Conservation (phyloP, 1,284 basidiomycete species). For the Ustilago loliicola region DNA sequence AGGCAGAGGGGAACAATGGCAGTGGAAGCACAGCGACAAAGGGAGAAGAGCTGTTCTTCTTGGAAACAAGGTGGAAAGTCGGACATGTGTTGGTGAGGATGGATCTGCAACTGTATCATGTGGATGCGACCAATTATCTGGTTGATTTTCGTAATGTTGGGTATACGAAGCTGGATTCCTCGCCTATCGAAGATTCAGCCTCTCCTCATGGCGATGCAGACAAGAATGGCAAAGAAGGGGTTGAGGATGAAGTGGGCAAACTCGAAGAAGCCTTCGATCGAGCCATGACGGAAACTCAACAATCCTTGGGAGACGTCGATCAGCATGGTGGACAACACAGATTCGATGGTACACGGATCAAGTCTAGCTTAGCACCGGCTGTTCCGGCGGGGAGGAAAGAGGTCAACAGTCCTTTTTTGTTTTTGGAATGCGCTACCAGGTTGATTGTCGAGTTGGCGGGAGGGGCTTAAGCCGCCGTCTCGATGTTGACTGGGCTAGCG, state of each 20-base stretch:
- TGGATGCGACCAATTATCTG: slow-evolving; percentile 94
- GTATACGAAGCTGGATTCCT: slow-evolving; percentile 76
- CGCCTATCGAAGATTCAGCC: neutral
- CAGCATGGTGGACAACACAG: slow-evolving; percentile 34
- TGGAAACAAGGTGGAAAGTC: slow-evolving; percentile 91
- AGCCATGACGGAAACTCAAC: slow-evolving; percentile 37
- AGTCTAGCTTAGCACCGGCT: slow-evolving; percentile 54
- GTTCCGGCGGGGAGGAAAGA: slow-evolving; percentile 79
- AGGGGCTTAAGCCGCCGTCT: slow-evolving; percentile 17
- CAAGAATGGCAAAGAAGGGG: neutral
- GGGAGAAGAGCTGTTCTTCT: slow-evolving; percentile 83
- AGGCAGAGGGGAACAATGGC: slow-evolving; percentile 63
- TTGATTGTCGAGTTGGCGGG: slow-evolving; percentile 72
- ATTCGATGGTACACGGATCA: slow-evolving; percentile 40
- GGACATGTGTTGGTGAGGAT: slow-evolving; percentile 77
- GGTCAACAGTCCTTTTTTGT: slow-evolving; percentile 88
- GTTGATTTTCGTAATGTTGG: slow-evolving; percentile 98
- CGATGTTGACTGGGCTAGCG: neutral
- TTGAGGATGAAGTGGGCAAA: slow-evolving; percentile 17
- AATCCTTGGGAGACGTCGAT: slow-evolving; percentile 28
- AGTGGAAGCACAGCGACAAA: slow-evolving; percentile 67
- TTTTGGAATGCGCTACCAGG: slow-evolving; percentile 90
- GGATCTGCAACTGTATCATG: slow-evolving; percentile 96
- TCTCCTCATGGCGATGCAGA: neutral
- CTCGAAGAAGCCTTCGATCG: slow-evolving; percentile 48